Evolutionary conservation across 306 rosid genomes (phyloP), one percentile per base, ranked within the genome.

Genomic region (Trifolium pratense): DNA sequence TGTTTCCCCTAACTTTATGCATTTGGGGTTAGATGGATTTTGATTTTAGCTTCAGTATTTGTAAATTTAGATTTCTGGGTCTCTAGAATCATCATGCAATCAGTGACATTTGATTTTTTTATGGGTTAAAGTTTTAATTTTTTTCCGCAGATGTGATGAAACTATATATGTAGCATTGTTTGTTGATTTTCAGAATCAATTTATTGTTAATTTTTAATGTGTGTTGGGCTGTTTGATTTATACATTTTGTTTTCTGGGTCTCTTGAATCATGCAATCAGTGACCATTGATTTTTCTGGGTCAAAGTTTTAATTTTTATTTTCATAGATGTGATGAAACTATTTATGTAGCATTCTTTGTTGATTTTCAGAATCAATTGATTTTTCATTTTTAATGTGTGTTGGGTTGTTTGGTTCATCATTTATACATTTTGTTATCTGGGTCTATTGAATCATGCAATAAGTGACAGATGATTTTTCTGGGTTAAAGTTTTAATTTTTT

Each of bases 401-500:
- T 42, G n/a, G 48, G 48, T 42, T 42, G 48, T 42, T 42, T 40
- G 48, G 12, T 51, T 37, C 51, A 68, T 52, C 55, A 23, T 73
- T 61, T 46, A 21, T 7, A 16, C n/a, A 13, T 71, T 79, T 73
- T 53, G 4, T 63, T 56, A 55, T 73, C 40, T 65, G 60, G 78
- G 76, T 69, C 17, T 63, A 4, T 43, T 10, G 76, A 74, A 73
- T 65, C 76, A 40, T 78, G 63, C 26, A 62, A 63, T 5, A 39
- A 10, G 29, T 56, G 31, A 23, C 62, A 3, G 11, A 17, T 46
- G 65, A 56, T 51, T 48, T 69, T 60, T 13, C 9, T 56, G 12
- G 7, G 37, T 32, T 58, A 70, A 78, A 81, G 85, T 65, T 84
- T 68, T 10, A 62, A 66, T 60, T 67, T 81, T 73, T 74, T 68